These are phyloP conservation scores for Cryphonectria radicalis DNA, from an alignment of 2,329 filamentous ascomycete genomes.

Conservation along the genomic window DNA sequence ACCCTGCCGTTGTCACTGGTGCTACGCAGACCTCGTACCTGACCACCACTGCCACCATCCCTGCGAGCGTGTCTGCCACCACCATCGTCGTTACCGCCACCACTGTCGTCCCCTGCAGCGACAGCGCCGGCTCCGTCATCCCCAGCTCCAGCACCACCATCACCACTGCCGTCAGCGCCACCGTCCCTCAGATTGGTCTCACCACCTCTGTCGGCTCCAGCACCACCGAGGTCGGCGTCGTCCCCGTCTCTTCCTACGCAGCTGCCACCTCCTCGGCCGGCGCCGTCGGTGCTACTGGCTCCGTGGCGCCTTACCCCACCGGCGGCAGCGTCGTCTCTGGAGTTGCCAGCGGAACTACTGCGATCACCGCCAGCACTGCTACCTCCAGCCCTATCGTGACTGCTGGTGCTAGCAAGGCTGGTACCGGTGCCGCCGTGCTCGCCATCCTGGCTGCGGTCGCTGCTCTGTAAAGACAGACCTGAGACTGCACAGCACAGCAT, in stretches of 20 bases:
- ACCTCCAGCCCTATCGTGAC: slow-evolving; percentile 39
- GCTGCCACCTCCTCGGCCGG: slow-evolving; percentile 33
- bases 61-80: slow-evolving; percentile 46
- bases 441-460: slow-evolving; percentile 49
- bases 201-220: slow-evolving; percentile 38
- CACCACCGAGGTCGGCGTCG: slow-evolving; percentile 44
- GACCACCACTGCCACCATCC: slow-evolving; percentile 52
- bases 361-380: slow-evolving; percentile 39
- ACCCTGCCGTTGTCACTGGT: slow-evolving; percentile 84
- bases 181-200: slow-evolving; percentile 59
- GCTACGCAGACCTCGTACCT: slow-evolving; percentile 67
- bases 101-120: slow-evolving; percentile 54
- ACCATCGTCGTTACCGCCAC: slow-evolving; percentile 55
- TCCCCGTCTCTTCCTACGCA: slow-evolving; percentile 44
- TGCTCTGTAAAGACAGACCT: slow-evolving; percentile 47
- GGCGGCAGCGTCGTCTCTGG: slow-evolving; percentile 33
- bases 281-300: slow-evolving; percentile 33
- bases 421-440: slow-evolving; percentile 51
- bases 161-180: slow-evolving; percentile 46
- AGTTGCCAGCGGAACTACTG: slow-evolving; percentile 40
- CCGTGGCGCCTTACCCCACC: slow-evolving; percentile 33
- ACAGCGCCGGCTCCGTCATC: slow-evolving; percentile 50
- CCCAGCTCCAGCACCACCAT: slow-evolving; percentile 56
- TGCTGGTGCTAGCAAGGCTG: slow-evolving; percentile 40
- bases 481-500: background rate